These are phyloP conservation scores for Phlegmacium glaucopus DNA, from an alignment of 768 basidiomycete species.

Conservation along the genomic window DNA sequence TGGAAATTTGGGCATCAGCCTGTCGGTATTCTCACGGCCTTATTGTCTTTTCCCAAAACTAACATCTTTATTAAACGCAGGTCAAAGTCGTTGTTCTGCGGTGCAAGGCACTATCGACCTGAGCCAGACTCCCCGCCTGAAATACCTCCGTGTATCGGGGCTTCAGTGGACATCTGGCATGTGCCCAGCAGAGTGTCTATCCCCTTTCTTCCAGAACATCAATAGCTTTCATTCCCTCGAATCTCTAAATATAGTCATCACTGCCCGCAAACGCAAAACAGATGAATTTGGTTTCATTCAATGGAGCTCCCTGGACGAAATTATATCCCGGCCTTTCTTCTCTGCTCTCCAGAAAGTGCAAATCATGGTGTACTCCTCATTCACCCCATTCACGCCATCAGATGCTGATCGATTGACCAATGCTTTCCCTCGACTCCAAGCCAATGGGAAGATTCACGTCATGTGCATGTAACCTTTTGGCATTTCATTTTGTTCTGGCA, in stretches of 20 bases:
- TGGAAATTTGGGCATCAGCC: conserved; percentile 13
- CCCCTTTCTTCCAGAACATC: conserved; percentile 9
- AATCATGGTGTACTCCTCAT: conserved; percentile 3
- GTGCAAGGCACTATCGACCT: neutral
- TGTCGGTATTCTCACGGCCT: neutral
- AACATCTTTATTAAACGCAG: neutral
- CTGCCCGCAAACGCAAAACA: conserved; percentile 7
- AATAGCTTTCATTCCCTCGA: conserved; percentile 2
- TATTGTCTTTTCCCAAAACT: neutral
- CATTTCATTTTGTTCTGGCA: neutral
- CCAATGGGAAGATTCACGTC: neutral
- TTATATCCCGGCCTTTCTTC: conserved; percentile 6
- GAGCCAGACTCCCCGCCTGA: conserved; percentile 6
- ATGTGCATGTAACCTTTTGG: neutral
- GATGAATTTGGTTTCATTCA: conserved; percentile 5
- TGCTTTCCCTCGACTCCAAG: conserved; percentile 1
- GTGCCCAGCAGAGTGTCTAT: conserved; percentile 9
- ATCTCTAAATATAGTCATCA: conserved; percentile 9
- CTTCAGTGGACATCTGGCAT: conserved; percentile 11
- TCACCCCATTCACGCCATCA: neutral
- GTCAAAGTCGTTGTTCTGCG: neutral
- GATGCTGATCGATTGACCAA: conserved; percentile 3
- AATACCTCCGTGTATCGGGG: conserved; percentile 11
- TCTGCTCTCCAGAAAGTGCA: conserved; percentile 1
- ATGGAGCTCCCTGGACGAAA: conserved; percentile 9